Evolutionary conservation across 1,139 yeast species (phyloP), one percentile per base, ranked within the genome.

Genomic region (Schwanniomyces etchellsii): DNA sequence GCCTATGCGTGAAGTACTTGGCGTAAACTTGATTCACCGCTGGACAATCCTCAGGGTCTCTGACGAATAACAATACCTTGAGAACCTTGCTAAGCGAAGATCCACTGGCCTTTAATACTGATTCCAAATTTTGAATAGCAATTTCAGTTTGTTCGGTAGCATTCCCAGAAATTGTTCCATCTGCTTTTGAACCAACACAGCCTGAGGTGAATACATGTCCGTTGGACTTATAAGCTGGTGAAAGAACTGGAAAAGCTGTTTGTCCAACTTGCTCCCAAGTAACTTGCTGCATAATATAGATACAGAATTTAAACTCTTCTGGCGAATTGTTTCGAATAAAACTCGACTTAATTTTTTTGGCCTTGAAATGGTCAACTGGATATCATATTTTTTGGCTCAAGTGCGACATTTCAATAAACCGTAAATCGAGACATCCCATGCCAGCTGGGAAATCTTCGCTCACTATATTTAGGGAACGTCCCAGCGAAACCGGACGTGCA

Each of bases 171-270:
- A 58, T 46, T 23, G 48, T 54, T 2, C 68, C 70, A 20, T 72
- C 54, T 6, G 44, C 33, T 32, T 51, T 43, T 33, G 49, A 55
- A 4, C 68, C 69, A 15, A 60, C 55, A 20, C 52, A 46, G 2
- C 68, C 69, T 4, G 66, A 57, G 5, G 79, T 69, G 56, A 67
- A 73, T 23, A 74, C 76, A 31, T 66, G 60, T 4, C 73, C 74
- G 36, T 69, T 68, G 44, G 65, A 57, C 31, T 56, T 59, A 44
- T 60, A 64, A 5, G 77, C 77, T 35, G 78, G 79, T 60, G 48
- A 55, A 24, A 70, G 32, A 49, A 52, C 38, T 50, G 56, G 42
- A 44, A 45, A 58, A 47, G 56, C 64, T 37, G 47, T 48, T 11
- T 65, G 65, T 14, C 55, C 59, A 35, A 63, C 50, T 23, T 44